Conservation (phyloP, 1,284 basidiomycete species). For the Moesziomyces antarcticus region DNA sequence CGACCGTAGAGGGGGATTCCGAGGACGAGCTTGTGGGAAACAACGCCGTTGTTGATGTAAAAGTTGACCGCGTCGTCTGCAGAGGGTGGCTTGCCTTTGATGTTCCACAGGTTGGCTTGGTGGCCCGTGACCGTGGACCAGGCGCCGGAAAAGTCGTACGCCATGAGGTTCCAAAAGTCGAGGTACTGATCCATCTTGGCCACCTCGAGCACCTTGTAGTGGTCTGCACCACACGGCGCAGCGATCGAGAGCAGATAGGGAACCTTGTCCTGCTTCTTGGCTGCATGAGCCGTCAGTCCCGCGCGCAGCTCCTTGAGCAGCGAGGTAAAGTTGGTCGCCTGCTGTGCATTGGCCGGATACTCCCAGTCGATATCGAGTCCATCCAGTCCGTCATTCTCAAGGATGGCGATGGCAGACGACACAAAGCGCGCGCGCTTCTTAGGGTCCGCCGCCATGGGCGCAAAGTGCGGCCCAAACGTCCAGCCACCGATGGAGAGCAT, state of each 20-base stretch:
- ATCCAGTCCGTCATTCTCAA: slow-evolving; percentile 89
- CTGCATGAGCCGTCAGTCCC: slow-evolving; percentile 77
- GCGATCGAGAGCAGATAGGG: slow-evolving; percentile 80
- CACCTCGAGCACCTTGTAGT: slow-evolving; percentile 77
- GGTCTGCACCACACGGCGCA: slow-evolving; percentile 78
- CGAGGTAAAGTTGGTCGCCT: slow-evolving; percentile 79
- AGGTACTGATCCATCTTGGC: slow-evolving; percentile 78
- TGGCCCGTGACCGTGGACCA: slow-evolving; percentile 80
- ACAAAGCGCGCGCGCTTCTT: slow-evolving; percentile 77
- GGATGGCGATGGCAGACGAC: slow-evolving; percentile 75
- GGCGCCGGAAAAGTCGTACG: slow-evolving; percentile 70
- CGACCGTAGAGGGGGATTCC: slow-evolving; percentile 75
- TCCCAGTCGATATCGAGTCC: slow-evolving; percentile 83
- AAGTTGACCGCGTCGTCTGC: slow-evolving; percentile 79
- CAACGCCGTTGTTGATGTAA: slow-evolving; percentile 78
- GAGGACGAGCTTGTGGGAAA: slow-evolving; percentile 79
- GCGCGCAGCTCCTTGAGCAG: slow-evolving; percentile 78
- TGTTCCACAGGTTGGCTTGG: slow-evolving; percentile 78
- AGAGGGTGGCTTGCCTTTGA: slow-evolving; percentile 67
- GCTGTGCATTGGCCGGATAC: slow-evolving; percentile 78
- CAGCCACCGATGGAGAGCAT: slow-evolving; percentile 69
- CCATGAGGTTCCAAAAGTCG: slow-evolving; percentile 92
- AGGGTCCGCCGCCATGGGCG: slow-evolving; percentile 51
- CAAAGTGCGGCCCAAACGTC: slow-evolving; percentile 67
- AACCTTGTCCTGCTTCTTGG: slow-evolving; percentile 70